Percentiles rank a stretch among this genome's conserved stretches.
These are phyloP conservation scores for Cordyceps militaris DNA, from an alignment of 2,329 filamentous ascomycete genomes.

Conservation along the genomic window DNA sequence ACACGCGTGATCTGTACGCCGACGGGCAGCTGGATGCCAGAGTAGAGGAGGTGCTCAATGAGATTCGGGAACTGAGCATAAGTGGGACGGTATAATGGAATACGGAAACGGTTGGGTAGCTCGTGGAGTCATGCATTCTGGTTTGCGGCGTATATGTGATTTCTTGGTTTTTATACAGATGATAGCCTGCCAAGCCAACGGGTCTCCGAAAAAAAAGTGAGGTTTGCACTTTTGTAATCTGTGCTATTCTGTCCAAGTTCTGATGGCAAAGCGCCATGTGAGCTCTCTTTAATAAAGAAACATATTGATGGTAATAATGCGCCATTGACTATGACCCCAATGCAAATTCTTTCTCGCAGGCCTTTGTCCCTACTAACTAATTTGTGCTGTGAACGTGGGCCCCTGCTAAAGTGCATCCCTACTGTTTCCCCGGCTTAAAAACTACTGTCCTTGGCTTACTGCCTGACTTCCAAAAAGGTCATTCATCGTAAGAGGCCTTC, in stretches of 20 bases:
- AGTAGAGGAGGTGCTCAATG: slow-evolving; percentile 92
- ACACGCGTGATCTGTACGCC: slow-evolving; percentile 93
- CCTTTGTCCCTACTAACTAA: too few species aligned
- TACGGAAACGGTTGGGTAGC: neutral
- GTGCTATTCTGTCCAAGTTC: neutral
- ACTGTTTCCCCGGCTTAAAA: neutral
- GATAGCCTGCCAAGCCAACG: neutral
- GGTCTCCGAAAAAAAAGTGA: neutral
- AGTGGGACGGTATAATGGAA: slow-evolving; percentile 53
- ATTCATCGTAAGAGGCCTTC: slow-evolving; percentile 36
- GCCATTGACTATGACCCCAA: neutral
- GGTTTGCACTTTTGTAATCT: neutral
- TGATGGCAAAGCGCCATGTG: too few species aligned
- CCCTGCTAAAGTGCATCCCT: neutral
- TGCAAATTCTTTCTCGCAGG: neutral
- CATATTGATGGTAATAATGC: neutral
- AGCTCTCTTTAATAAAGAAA: neutral
- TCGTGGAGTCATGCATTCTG: slow-evolving; percentile 2
- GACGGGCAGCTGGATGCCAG: slow-evolving; percentile 83
- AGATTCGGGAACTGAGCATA: slow-evolving; percentile 96
- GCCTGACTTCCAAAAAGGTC: slow-evolving; percentile 37
- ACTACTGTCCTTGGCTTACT: slow-evolving; percentile 12
- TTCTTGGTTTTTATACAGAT: slow-evolving; percentile 8
- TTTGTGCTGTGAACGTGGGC: neutral
- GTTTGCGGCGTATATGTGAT: slow-evolving; percentile 3